Percentiles rank a stretch among this genome's conserved stretches.
phyloP scores from a whole-genome alignment of 2,329 filamentous ascomycete genomes.

The Verticillium tricorpus region DNA sequence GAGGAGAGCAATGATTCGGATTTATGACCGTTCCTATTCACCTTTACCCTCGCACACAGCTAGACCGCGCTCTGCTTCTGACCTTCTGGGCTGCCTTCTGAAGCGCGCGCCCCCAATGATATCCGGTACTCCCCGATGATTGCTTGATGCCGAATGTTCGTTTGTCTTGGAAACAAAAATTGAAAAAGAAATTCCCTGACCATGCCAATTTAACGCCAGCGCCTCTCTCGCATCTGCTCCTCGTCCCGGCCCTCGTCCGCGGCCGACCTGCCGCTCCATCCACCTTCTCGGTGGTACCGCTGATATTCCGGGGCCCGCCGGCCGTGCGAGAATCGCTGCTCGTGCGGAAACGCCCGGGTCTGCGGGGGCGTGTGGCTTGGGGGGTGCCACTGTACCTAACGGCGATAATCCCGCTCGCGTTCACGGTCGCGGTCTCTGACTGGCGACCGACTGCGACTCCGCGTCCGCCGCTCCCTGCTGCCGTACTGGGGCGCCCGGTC shows the following conservation, averaged over 20 bases:
- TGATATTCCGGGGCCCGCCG: neutral
- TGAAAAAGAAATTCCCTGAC: neutral
- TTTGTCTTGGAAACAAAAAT: neutral
- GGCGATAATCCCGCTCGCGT: slow-evolving; percentile 29
- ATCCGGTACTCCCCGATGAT: neutral
- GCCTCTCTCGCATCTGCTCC: neutral
- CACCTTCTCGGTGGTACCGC: neutral
- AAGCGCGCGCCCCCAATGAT: neutral
- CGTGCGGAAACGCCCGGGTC: neutral
- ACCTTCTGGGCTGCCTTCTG: neutral
- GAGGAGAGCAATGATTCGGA: slow-evolving; percentile 64
- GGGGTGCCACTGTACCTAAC: slow-evolving; percentile 3
- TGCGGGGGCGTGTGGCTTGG: neutral
- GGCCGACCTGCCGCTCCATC: neutral
- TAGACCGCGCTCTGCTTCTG: neutral
- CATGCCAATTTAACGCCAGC: neutral
- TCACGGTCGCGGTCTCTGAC: slow-evolving; percentile 33
- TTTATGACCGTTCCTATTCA: slow-evolving; percentile 9
- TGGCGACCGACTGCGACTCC: slow-evolving; percentile 36
- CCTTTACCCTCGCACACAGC: neutral
- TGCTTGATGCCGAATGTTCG: neutral
- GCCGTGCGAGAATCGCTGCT: neutral
- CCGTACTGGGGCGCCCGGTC: neutral
- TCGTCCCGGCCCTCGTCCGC: neutral
- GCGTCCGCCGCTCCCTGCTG: slow-evolving; percentile 29